Evolutionary conservation across 768 basidiomycete genomes (phyloP), one percentile per base, ranked within the genome.

Genomic region (Obba rivulosa): DNA sequence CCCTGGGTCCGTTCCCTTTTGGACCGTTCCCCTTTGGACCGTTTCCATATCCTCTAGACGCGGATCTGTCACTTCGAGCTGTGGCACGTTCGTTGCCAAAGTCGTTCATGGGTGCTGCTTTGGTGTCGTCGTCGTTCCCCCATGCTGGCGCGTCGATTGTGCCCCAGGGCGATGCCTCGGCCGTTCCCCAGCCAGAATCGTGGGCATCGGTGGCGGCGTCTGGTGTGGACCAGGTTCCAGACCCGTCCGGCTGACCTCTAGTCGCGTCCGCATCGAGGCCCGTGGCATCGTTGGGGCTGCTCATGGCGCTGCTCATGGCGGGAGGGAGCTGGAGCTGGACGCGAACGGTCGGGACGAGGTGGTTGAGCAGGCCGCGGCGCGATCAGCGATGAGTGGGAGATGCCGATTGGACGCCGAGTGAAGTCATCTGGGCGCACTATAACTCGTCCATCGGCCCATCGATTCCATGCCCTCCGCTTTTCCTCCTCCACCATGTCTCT

Each of bases 401-500:
- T 54, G 58, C 58, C 54, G 53, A 45, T 46, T 31, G 28, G 28
- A 5, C 13, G 28, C 28, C 28, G 41, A 22, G 52, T 55, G 59
- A 56, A 47, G 46, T 54, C 52, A 51, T 54, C 53, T 35, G 50
- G 44, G 35, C 20, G 43, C 37, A 31, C 50, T 50, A 52, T 49
- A 50, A 44, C 16, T 22, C 13, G 18, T 45, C 31, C 48, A 59
- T 56, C 56, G 51, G 54, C 55, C 31, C 50, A 22, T 22, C 44
- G 38, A 45, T 49, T 34, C 21, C 52, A 41, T 28, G 31, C 24
- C 38, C 46, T 31, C 23, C 25, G 37, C 23, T 48, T 42, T 34
- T 42, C 49, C 53, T 50, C 66, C 51, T 52, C 69, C 52, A 78
- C 62, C 58, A 85, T 97, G 94, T 96, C 93, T 50, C 86, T 98